Percentiles rank a stretch among this genome's conserved stretches.
Evolutionary conservation across 345 rosid species (phyloP).

Genomic region (Salix caprea): DNA sequence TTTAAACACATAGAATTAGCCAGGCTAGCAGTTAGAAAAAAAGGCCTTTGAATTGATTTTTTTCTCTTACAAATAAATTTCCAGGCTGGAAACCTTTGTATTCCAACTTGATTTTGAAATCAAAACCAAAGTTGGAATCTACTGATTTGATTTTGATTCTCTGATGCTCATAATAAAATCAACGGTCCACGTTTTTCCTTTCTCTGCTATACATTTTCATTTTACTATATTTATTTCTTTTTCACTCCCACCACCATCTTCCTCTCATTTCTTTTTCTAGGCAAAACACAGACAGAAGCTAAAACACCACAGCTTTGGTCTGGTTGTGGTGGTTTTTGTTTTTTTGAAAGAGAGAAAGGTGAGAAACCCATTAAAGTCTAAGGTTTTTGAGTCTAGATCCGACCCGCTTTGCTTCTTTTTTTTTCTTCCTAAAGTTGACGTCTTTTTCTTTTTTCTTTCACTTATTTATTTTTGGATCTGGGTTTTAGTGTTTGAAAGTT

Average conservation of each 20-base stretch:
- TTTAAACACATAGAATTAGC: not conserved
- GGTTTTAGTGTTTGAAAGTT: not conserved
- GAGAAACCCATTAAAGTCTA: not conserved
- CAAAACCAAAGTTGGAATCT: not conserved
- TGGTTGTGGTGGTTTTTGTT: conserved; percentile 18
- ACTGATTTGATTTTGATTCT: conserved; percentile 7
- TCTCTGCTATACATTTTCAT: not conserved
- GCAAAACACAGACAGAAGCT: not conserved
- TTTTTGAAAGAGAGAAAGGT: not conserved
- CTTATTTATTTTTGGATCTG: not conserved
- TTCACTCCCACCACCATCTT: not conserved
- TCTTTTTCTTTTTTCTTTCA: not conserved
- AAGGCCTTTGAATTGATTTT: not conserved
- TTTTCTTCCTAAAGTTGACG: not conserved
- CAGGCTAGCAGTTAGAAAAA: not conserved
- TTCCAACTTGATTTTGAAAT: conserved; percentile 23
- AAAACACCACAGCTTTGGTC: conserved; percentile 1
- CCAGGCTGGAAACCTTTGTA: conserved; percentile 33
- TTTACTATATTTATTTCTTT: not conserved
- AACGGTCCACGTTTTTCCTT: conserved; percentile 30
- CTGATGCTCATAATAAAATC: not conserved
- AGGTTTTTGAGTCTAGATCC: conserved; percentile 15
- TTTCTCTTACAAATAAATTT: not conserved
- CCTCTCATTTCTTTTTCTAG: not conserved
- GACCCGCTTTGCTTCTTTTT: conserved; percentile 9